Base-by-base conservation (phyloP, 2,329 filamentous ascomycete genomes). In the Lizonia empirigonia region DNA sequence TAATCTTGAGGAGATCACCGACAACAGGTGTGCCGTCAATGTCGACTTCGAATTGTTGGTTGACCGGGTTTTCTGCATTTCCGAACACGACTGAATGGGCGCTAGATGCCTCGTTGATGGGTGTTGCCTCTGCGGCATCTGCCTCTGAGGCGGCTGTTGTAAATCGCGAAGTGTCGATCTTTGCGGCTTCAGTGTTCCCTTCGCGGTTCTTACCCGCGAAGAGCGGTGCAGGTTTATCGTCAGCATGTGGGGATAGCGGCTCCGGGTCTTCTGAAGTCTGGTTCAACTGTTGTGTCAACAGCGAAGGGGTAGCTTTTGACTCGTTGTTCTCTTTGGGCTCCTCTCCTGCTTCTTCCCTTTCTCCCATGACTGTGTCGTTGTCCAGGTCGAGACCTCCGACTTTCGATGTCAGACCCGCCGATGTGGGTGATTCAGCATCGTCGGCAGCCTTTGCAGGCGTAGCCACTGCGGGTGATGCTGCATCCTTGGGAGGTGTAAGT, bases 1-100 rank as follows among this genome's bases (percentile, higher is more conserved):
- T 91, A 74, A 94, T 92, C 77, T 99, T 99, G 53, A 99, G 79
- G 65, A 88, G 89, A 72, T 99, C 94, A 42, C 94, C 94, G 9
- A 99, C 94, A 18, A 99, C 91, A 2, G 91, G 89, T 24, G 82
- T 80, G 6, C 85, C 84, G 60, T 86, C 82, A 22, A 78, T 70
- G 58, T 86, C 85, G 13, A 80, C 76, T 56, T 86, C 84, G 50
- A 84, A 81, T 19, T 78, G 76, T 24, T 63, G 47, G 36, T 63
- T 39, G 45, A 59, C 59, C 35, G 66, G 62, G 22, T 55, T 63
- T 29, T 71, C 68, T n/a, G 62, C 49, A 16, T 62, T 67, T 22
- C 70, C 64, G 38, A 74, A 71, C 4, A 74, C 53, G 1, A 73
- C 63, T 2, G 72, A 74, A 27, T 60, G 64, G 5, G 60, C 61